Conservation (phyloP, 169 alveolate genomes). For the Amoebophrya sp. region DNA sequence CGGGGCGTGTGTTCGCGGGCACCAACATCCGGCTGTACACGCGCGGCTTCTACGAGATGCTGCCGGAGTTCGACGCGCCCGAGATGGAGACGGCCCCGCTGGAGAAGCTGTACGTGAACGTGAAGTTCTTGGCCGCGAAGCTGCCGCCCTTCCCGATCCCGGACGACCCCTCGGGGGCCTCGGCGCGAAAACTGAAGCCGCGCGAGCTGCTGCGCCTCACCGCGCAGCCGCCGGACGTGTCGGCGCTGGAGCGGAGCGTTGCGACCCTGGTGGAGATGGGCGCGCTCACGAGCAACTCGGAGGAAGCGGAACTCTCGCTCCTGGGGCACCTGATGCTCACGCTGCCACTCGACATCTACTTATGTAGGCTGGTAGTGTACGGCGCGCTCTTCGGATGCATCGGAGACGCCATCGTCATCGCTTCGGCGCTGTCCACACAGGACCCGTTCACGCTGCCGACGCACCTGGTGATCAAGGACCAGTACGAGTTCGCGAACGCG, state of each 20-base stretch:
- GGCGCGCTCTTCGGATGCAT: conserved; percentile 28
- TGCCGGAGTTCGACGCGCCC: conserved; percentile 38
- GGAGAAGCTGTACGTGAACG: conserved; percentile 36
- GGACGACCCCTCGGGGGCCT: background rate
- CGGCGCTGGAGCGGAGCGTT: conserved; percentile 3
- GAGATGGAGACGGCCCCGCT: conserved; percentile 47
- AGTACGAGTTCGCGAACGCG: conserved; percentile 34
- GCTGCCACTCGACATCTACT: conserved; percentile 27
- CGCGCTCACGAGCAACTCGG: background rate
- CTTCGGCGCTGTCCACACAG: conserved; percentile 22
- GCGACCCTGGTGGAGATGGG: conserved; percentile 12
- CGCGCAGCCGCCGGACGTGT: conserved; percentile 29
- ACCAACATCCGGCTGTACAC: conserved; percentile 36
- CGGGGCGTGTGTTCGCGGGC: conserved; percentile 43
- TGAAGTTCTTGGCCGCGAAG: background rate
- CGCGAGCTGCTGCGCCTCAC: conserved; percentile 20
- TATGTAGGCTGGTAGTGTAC: conserved; percentile 19
- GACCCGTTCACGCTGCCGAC: conserved; percentile 43
- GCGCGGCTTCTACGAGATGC: conserved; percentile 27
- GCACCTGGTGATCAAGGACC: conserved; percentile 35
- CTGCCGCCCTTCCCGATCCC: background rate
- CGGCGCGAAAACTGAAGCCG: conserved; percentile 8
- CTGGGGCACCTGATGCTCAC: conserved; percentile 31
- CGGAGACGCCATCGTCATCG: conserved; percentile 28
- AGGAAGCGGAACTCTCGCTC: conserved; percentile 18